Evolutionary conservation across 805 yeast genomes (phyloP).

Genomic region (Cyberlindnera veronae): DNA sequence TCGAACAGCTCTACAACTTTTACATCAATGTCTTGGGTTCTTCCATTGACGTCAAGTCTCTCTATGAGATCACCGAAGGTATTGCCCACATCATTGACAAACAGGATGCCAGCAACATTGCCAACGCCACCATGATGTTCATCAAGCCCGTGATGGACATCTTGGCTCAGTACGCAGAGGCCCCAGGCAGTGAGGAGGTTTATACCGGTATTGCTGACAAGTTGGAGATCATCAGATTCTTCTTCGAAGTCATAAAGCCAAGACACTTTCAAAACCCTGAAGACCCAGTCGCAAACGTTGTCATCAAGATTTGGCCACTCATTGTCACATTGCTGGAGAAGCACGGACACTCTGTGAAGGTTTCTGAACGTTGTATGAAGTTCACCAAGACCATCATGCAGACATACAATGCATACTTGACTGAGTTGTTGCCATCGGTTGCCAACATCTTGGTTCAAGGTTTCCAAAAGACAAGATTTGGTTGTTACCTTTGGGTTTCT

Average conservation of each 20-base stretch:
- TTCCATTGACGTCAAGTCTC: slow-evolving; percentile 60
- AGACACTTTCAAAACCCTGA: slow-evolving; percentile 22
- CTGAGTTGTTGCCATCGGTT: slow-evolving; percentile 58
- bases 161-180: slow-evolving; percentile 30
- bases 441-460: slow-evolving; percentile 68
- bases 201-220: slow-evolving; percentile 61
- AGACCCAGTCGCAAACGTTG: slow-evolving; percentile 51
- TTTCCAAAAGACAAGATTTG: slow-evolving; percentile 63
- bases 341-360: slow-evolving; percentile 55
- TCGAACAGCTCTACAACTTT: slow-evolving; percentile 73
- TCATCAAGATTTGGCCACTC: slow-evolving; percentile 61
- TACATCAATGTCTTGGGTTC: slow-evolving; percentile 51
- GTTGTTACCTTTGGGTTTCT: slow-evolving; percentile 88
- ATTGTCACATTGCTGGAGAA: slow-evolving; percentile 44
- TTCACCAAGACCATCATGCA: slow-evolving; percentile 63
- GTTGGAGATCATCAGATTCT: slow-evolving; percentile 64
- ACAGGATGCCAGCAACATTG: slow-evolving; percentile 50
- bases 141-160: slow-evolving; percentile 59
- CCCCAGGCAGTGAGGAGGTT: slow-evolving; percentile 32
- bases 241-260: slow-evolving; percentile 54
- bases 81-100: slow-evolving; percentile 76
- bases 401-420: slow-evolving; percentile 52
- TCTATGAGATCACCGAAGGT: slow-evolving; percentile 84
- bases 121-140: slow-evolving; percentile 56
- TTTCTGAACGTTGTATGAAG: slow-evolving; percentile 74